Evolutionary conservation across 1,284 basidiomycete genomes (phyloP).

Genomic region (Abortiporus biennis): DNA sequence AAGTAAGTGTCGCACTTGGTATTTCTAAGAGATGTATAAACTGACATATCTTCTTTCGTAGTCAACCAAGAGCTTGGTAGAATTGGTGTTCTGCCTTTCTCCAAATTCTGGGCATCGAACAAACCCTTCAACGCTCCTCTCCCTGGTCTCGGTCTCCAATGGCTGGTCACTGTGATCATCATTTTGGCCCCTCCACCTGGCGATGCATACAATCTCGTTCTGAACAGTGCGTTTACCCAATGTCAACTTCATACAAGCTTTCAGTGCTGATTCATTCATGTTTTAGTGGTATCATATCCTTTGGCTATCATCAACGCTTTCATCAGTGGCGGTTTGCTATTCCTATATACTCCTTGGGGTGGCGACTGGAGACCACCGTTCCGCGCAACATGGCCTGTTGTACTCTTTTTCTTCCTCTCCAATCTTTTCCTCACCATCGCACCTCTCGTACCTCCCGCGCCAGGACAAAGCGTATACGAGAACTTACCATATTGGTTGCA

Average conservation of each 20-base stretch:
- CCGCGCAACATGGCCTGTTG: slow-evolving; percentile 37
- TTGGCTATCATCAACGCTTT: slow-evolving; percentile 43
- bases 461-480: slow-evolving; percentile 40
- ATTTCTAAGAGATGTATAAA: not conserved
- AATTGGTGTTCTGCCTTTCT: slow-evolving; percentile 56
- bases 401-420: slow-evolving; percentile 46
- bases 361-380: slow-evolving; percentile 56
- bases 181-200: slow-evolving; percentile 50
- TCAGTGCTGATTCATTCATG: not conserved
- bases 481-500: slow-evolving; percentile 59
- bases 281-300: slow-evolving; percentile 42
- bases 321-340: slow-evolving; percentile 48
- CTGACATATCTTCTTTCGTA: not conserved
- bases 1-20: slow-evolving; percentile 14
- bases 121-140: slow-evolving; percentile 57
- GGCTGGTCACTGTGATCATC: slow-evolving; percentile 41
- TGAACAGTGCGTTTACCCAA: slow-evolving; percentile 38
- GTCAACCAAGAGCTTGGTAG: slow-evolving; percentile 66
- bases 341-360: slow-evolving; percentile 35
- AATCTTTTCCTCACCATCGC: slow-evolving; percentile 51
- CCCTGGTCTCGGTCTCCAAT: slow-evolving; percentile 49
- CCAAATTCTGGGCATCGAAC: slow-evolving; percentile 54
- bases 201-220: slow-evolving; percentile 57
- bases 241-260: not conserved
- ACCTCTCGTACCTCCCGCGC: slow-evolving; percentile 48